phyloP scores from a whole-genome alignment of 2,329 filamentous ascomycete species.

The Stagonosporopsis chrysanthemi region DNA sequence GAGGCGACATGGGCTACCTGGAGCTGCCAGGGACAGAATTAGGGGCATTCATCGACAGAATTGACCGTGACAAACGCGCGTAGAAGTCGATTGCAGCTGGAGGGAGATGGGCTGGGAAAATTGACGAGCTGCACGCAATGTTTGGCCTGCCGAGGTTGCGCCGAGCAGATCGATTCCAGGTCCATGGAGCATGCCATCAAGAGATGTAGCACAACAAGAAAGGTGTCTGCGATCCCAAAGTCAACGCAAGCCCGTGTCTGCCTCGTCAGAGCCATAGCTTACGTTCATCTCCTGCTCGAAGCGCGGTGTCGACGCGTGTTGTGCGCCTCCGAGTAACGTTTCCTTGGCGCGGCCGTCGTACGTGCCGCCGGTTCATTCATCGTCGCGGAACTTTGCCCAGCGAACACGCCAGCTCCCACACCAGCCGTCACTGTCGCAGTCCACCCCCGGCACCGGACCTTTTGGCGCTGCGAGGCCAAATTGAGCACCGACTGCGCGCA shows the following conservation, averaged over 20 bases:
- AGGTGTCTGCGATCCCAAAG: neutral
- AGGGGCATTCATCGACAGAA: constrained; percentile 50
- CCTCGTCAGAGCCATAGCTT: no score
- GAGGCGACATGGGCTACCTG: constrained; percentile 42
- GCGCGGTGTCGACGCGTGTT: no score
- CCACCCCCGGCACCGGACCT: constrained; percentile 15
- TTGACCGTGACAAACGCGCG: constrained; percentile 19
- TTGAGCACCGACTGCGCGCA: constrained; percentile 1
- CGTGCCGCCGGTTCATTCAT: constrained; percentile 32
- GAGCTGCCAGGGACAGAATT: constrained; percentile 38
- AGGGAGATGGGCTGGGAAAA: constrained; percentile 19
- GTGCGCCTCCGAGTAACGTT: neutral
- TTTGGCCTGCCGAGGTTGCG: constrained; percentile 2
- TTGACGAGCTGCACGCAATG: constrained; percentile 3
- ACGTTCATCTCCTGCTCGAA: no score
- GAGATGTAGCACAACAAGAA: neutral
- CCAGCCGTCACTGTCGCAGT: constrained; percentile 26
- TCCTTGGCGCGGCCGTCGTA: constrained; percentile 29
- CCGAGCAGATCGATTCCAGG: neutral
- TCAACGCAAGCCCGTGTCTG: neutral
- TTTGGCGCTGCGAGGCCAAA: constrained; percentile 22
- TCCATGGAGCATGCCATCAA: neutral
- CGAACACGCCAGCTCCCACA: constrained; percentile 29
- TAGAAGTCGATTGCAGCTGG: constrained; percentile 24
- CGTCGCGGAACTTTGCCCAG: constrained; percentile 35